These are phyloP conservation scores for Fusarium mangiferae DNA, from an alignment of 2,329 filamentous ascomycete species.

Conservation along the genomic window DNA sequence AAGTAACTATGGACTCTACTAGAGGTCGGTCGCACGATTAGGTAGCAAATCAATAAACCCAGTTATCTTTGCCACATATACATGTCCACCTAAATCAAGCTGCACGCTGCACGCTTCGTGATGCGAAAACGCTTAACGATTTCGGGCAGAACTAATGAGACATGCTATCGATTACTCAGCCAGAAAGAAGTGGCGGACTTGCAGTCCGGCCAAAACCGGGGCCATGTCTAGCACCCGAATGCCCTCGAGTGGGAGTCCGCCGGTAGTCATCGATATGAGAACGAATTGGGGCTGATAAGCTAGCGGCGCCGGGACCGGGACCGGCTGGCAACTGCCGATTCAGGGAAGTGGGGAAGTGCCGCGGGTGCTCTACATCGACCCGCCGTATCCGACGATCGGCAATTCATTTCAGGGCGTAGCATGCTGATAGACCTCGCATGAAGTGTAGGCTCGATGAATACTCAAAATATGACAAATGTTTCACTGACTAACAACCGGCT, in stretches of 20 bases:
- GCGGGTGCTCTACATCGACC: not conserved
- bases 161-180: not conserved
- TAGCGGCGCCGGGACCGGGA: not conserved
- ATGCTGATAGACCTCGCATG: not conserved
- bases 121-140: not conserved
- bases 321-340: not conserved
- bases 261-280: too few species aligned
- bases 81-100: not conserved
- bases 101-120: too few species aligned
- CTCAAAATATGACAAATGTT: not conserved
- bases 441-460: accelerated
- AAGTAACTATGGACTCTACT: too few species aligned
- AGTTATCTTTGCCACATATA: too few species aligned
- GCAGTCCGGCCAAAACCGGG: not conserved
- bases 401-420: not conserved
- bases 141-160: too few species aligned
- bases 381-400: not conserved
- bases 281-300: not conserved
- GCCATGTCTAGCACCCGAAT: too few species aligned
- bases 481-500: not conserved
- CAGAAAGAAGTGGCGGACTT: not conserved
- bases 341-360: not conserved
- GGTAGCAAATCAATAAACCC: not conserved
- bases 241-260: too few species aligned
- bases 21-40: not conserved